Evolutionary conservation across 164 flowering plant species (phyloP), one percentile per base, ranked within the genome.

Genomic region (Pachysandra terminalis): DNA sequence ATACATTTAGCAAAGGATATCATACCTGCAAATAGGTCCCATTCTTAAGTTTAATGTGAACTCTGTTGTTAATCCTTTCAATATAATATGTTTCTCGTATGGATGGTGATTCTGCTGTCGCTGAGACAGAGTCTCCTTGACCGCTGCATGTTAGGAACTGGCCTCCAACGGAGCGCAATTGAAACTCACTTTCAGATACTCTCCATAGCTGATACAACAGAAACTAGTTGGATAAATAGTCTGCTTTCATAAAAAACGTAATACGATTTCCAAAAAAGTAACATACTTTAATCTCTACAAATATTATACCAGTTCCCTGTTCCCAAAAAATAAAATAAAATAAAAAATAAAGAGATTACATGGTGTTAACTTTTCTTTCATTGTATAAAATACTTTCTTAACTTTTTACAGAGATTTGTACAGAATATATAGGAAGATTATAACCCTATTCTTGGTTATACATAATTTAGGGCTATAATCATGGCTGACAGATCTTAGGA

Each of bases 11-110:
- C 56, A 56, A 10, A 56, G 59, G 66, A 19, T 56, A 67, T 59
- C 59, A 56, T 77, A 90, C 98, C 89, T 93, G 95, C 65, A 89
- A 69, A 80, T 90, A 93, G 61, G 73, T 68, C 22, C 91, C 95
- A 73, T 52, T 85, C 64, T 63, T 69, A 52, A 78, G 84, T 71
- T 79, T 85, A 49, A 90, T 79, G 76, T 93, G 98, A 74, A 87
- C 82, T 71, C 81, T 73, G 45, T 77, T 65, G 23, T 64, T 67
- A 66, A 81, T 80, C 68, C 88, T 83, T 75, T 93, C 98, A 56
- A 93, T 56, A 55, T 76, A 65, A 81, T 87, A 93, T 49, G 88
- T 89, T 77, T 84, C 89, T 23, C 67, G 67, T 56, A 67, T 59
- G 37, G 88, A 81, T 19, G 95, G 75, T 56, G 83, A 77, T 59